These are phyloP conservation scores for Phytophthora capsici DNA, from an alignment of 352 stramenopile genomes.

Conservation along the genomic window DNA sequence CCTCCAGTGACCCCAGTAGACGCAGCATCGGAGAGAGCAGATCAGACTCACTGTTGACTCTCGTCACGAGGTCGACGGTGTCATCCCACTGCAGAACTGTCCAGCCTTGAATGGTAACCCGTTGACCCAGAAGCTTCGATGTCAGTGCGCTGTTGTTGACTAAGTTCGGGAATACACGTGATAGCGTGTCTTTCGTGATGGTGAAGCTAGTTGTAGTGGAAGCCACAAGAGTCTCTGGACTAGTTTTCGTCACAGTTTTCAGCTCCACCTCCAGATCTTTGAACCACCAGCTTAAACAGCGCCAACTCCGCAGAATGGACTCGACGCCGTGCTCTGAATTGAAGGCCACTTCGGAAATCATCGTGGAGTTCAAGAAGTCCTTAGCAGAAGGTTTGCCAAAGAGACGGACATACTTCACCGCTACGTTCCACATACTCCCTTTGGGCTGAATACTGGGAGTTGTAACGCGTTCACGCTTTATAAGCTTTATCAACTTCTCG, in stretches of 20 bases:
- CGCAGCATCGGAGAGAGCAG: not conserved
- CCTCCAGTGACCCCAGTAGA: slow-evolving; percentile 4
- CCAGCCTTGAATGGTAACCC: too few species aligned
- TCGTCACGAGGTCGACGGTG: not conserved
- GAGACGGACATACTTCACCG: not conserved
- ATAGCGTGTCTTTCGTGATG: not conserved
- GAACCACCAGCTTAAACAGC: not conserved
- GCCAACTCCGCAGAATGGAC: too few species aligned
- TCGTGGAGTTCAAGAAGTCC: too few species aligned
- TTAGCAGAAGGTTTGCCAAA: not conserved
- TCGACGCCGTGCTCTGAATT: too few species aligned
- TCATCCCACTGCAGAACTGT: too few species aligned
- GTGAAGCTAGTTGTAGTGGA: not conserved
- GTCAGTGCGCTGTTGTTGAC: not conserved
- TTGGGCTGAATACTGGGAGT: not conserved
- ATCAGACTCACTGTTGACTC: not conserved
- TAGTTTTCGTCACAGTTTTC: too few species aligned
- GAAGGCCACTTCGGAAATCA: too few species aligned
- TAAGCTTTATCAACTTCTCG: not conserved
- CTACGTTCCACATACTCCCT: not conserved
- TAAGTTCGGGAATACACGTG: not conserved
- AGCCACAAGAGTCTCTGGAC: not conserved
- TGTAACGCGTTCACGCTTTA: not conserved
- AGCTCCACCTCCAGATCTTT: not conserved
- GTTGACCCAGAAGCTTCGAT: not conserved